Conservation (phyloP, 257 asterid species). For the Solanum ossicruentum region DNA sequence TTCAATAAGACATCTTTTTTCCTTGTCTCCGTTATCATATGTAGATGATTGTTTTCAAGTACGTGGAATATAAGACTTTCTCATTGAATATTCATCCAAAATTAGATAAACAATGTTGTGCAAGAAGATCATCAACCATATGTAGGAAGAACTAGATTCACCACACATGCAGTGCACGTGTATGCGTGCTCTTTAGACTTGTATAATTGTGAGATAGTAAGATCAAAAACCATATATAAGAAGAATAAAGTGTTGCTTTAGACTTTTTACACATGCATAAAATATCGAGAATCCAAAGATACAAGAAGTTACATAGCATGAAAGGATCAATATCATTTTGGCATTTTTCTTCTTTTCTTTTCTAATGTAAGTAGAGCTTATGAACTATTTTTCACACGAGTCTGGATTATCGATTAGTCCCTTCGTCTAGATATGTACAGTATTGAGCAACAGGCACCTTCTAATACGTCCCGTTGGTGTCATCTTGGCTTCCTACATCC, state of each 20-base stretch:
- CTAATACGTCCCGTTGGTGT: neutral
- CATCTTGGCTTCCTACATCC: slow-evolving; percentile 18
- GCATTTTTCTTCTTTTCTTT: neutral
- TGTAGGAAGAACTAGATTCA: neutral
- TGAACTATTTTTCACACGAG: neutral
- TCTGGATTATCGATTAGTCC: neutral
- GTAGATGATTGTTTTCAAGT: too few relatives aligned
- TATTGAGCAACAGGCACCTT: neutral
- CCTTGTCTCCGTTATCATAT: too few relatives aligned
- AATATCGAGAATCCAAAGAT: neutral
- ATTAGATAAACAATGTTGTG: too few relatives aligned
- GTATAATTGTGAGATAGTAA: too few relatives aligned
- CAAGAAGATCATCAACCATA: too few relatives aligned
- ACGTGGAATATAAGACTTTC: too few relatives aligned
- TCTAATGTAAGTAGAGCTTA: neutral
- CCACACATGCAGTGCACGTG: too few relatives aligned
- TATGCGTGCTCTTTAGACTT: too few relatives aligned
- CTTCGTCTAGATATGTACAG: slow-evolving; percentile 1
- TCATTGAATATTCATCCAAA: too few relatives aligned
- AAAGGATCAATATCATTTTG: neutral
- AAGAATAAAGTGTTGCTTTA: neutral
- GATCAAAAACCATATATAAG: neutral
- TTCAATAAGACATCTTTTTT: too few relatives aligned
- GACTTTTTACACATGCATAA: neutral
- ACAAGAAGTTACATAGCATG: neutral